A percentile compares a stretch with the other conserved stretches of the same genome.
Conservation (phyloP, 1,284 basidiomycete species). For the Schizophyllum commune region DNA sequence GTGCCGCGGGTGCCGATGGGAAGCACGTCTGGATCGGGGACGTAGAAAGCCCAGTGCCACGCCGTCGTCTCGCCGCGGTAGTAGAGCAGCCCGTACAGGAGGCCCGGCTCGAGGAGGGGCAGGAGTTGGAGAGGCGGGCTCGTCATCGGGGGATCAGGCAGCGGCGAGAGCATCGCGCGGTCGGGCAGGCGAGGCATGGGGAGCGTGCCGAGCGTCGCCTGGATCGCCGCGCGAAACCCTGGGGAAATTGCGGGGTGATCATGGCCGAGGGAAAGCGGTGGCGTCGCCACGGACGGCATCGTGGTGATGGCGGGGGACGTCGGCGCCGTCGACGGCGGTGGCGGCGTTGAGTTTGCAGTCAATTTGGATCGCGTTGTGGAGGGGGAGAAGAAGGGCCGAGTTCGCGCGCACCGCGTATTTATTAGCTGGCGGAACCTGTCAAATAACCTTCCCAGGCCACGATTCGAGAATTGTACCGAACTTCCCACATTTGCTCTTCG, state of each 20-base stretch:
- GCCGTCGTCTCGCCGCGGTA: constrained; percentile 36
- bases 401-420: neutral
- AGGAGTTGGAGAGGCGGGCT: neutral
- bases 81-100: constrained; percentile 34
- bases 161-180: neutral
- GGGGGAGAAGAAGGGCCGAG: neutral
- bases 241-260: neutral
- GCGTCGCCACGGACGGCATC: neutral
- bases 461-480: neutral
- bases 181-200: neutral
- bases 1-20: constrained; percentile 35
- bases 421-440: neutral
- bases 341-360: neutral
- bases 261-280: neutral
- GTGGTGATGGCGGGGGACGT: neutral
- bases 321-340: too few relatives aligned
- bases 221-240: neutral
- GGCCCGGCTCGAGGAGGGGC: constrained; percentile 23
- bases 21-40: constrained; percentile 25
- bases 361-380: neutral
- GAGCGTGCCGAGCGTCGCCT: neutral
- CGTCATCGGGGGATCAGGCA: neutral
- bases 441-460: neutral
- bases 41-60: constrained; percentile 41
- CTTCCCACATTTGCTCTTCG: neutral